Evolutionary conservation across 352 stramenopile species (phyloP).

Genomic region (Phytopythium kandeliae): DNA sequence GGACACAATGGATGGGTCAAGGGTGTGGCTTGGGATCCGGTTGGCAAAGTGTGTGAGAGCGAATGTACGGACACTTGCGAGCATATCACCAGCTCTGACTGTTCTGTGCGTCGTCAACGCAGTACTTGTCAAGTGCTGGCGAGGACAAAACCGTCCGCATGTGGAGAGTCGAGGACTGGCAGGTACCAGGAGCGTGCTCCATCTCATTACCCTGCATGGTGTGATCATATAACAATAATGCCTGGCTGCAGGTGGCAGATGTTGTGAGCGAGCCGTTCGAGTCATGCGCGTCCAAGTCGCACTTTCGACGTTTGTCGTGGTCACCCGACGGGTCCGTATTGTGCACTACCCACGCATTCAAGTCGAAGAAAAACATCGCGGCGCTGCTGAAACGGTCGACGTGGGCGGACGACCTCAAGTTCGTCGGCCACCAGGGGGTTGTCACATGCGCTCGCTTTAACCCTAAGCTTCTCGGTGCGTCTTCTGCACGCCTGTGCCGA

Average conservation of each 20-base stretch:
- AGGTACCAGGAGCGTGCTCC: too few species aligned
- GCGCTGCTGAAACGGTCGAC: conserved; percentile 67
- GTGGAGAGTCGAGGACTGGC: conserved; percentile 79
- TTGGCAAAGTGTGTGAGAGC: conserved; percentile 54
- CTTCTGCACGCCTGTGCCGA: not conserved
- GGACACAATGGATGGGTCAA: conserved; percentile 87
- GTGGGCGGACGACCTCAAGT: conserved; percentile 83
- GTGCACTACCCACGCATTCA: conserved; percentile 81
- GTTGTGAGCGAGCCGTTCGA: conserved; percentile 73
- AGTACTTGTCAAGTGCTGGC: conserved; percentile 83
- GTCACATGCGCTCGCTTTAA: conserved; percentile 84
- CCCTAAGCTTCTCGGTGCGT: conserved; percentile 61
- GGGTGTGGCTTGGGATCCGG: conserved; percentile 80
- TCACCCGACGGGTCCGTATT: conserved; percentile 76
- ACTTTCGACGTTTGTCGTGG: conserved; percentile 83
- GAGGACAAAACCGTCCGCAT: conserved; percentile 85
- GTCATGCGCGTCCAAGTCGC: conserved; percentile 65
- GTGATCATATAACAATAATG: not conserved
- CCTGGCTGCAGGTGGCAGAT: conserved; percentile 26
- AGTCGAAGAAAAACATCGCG: conserved; percentile 84
- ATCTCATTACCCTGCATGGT: too few species aligned
- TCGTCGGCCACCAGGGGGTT: conserved; percentile 75
- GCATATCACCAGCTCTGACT: too few species aligned
- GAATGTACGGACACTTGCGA: not conserved
- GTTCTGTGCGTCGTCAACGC: not conserved